These are phyloP conservation scores for Arthrobotrys iridis DNA, from an alignment of 2,329 filamentous ascomycete species.

Conservation along the genomic window DNA sequence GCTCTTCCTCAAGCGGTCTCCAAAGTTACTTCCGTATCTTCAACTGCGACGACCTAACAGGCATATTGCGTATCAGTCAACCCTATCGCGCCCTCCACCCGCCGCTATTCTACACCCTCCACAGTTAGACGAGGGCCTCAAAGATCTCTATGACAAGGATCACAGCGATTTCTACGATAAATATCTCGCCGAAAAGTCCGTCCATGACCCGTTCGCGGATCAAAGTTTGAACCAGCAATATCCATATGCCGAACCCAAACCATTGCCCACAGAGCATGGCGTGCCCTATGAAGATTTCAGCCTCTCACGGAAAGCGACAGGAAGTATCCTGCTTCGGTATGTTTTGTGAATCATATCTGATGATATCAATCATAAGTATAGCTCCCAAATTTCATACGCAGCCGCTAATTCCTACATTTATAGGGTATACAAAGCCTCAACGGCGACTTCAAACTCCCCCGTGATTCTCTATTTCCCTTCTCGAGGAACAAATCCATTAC, in stretches of 20 bases:
- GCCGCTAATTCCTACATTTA: neutral
- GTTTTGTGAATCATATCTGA: too few species aligned
- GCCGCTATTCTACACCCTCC: neutral
- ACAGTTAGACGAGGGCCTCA: neutral
- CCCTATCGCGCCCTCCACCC: too few species aligned
- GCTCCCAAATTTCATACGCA: neutral
- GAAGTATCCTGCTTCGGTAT: constrained; percentile 38
- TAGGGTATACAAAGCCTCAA: constrained; percentile 26
- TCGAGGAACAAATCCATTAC: constrained; percentile 17
- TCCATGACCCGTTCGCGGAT: neutral
- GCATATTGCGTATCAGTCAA: too few species aligned
- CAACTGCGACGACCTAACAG: neutral
- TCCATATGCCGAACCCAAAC: constrained; percentile 2
- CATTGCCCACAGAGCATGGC: neutral
- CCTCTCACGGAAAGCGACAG: constrained; percentile 24
- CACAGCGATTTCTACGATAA: constrained; percentile 11
- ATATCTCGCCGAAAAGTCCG: constrained; percentile 2
- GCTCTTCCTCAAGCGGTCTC: neutral
- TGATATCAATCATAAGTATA: too few species aligned
- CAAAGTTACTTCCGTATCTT: neutral
- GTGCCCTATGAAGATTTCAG: constrained; percentile 22
- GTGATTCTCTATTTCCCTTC: constrained; percentile 45
- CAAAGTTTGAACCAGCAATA: neutral
- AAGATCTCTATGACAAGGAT: neutral
- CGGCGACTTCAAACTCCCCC: constrained; percentile 10